Conservation (phyloP, 257 asterid genomes). For the Knoxia roxburghii region DNA sequence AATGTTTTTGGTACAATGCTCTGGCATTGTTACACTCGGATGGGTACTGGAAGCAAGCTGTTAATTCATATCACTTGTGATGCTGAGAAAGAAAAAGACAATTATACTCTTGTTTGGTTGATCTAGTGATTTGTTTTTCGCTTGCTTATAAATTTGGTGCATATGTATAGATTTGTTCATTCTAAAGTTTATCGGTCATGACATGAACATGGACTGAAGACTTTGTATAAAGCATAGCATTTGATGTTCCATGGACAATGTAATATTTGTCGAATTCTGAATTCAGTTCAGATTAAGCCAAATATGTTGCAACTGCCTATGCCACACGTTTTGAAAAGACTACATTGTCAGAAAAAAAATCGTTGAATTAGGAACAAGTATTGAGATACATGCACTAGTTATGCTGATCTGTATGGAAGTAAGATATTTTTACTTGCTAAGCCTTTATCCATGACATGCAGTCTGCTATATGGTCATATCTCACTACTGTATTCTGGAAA, state of each 20-base stretch:
- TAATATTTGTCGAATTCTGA: neutral
- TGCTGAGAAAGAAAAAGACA: neutral
- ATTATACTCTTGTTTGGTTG: neutral
- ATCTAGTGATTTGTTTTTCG: neutral
- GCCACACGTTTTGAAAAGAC: neutral
- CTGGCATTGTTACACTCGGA: neutral
- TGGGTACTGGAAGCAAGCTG: neutral
- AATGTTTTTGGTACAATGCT: conserved; percentile 16
- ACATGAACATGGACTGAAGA: neutral
- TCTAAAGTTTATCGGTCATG: neutral
- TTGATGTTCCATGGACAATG: neutral
- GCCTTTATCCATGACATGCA: too few relatives aligned
- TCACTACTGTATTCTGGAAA: too few relatives aligned
- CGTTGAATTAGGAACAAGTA: neutral
- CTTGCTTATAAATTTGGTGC: neutral
- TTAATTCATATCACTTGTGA: neutral
- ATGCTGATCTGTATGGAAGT: neutral
- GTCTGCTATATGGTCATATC: too few relatives aligned
- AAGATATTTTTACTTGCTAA: neutral
- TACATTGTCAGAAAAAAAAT: neutral
- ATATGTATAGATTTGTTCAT: too few relatives aligned
- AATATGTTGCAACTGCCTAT: neutral
- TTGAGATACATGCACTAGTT: neutral
- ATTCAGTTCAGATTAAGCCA: neutral
- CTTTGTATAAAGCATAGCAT: neutral